Base-by-base conservation (phyloP, 371 early-diverging fungal species). In the Massospora cicadina region DNA sequence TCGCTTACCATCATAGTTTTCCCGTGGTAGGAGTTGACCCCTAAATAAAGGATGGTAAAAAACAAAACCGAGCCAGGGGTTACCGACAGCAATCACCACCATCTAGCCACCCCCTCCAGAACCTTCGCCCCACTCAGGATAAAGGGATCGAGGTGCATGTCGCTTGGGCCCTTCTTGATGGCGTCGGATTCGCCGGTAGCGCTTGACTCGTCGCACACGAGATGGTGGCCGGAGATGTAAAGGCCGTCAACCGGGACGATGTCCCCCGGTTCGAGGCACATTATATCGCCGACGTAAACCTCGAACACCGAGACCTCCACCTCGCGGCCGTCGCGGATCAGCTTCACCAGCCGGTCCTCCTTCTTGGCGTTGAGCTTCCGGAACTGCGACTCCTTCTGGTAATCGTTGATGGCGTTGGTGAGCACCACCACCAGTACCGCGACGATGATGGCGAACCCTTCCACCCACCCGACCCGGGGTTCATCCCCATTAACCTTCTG, bases 121-220 rank as follows among this genome's bases (percentile, higher is more conserved):
- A 92, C 83, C 65, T 83, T 85, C 58, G 81, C 76, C 2, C 90
- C 90, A 60, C 82, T 81, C 29, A 88, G 75, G 29, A 89, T 74
- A 65, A 89, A 86, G 27, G 81, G 81, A 67, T 89, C 87, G 2
- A 70, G 67, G 0, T 53, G 32, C 7, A 64, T 66, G 0, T 72
- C 71, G 21, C 64, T 70, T 54, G 61, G 71, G 74, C 69, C 65
- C 0, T 76, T 89, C 67, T 81, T 82, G 74, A 94, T 82, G 0
- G 89, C 83, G 65, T 93, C 89, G 1, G 89, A 82, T 77, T 96
- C 96, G 71, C 96, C 96, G 0, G 93, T 93, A 33, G 89, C 86
- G 57, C 91, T 85, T 27, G 88, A 87, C 69, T 96, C 95, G 71
- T 96, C 96, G 71, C 88, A 88, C 10, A 79, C 79, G 58, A 96